Percentiles rank a stretch among this genome's conserved stretches.
These are phyloP conservation scores for Myxozyma melibiosi DNA, from an alignment of 805 yeast species.

Conservation along the genomic window DNA sequence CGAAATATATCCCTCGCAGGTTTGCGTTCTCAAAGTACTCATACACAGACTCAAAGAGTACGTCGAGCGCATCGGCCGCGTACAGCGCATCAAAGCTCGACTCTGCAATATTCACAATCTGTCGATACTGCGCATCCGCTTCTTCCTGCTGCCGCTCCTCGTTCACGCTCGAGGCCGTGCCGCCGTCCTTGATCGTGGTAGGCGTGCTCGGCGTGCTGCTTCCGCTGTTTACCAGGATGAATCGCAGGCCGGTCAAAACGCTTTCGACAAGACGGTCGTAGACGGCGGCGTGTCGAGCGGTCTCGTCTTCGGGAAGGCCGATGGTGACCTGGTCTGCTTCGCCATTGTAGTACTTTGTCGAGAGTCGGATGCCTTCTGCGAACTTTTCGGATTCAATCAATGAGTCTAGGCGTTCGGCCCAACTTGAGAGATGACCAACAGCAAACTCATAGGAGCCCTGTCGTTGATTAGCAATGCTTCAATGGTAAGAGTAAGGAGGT, in stretches of 20 bases:
- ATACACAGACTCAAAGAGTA: slow-evolving; percentile 49
- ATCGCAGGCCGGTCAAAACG: slow-evolving; percentile 54
- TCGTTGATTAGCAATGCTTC: neutral
- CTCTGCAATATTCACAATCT: slow-evolving; percentile 40
- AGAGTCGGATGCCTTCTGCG: slow-evolving; percentile 57
- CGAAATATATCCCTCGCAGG: slow-evolving; percentile 51
- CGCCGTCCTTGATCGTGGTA: neutral
- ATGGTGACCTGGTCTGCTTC: slow-evolving; percentile 52
- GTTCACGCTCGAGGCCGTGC: slow-evolving; percentile 1
- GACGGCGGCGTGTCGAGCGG: slow-evolving; percentile 53
- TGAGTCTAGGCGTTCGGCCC: slow-evolving; percentile 66
- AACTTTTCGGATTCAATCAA: slow-evolving; percentile 54
- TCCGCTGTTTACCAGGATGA: slow-evolving; percentile 43
- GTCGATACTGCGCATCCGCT: slow-evolving; percentile 40
- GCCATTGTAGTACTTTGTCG: slow-evolving; percentile 56
- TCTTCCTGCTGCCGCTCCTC: slow-evolving; percentile 27
- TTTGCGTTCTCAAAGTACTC: slow-evolving; percentile 48
- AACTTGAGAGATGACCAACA: slow-evolving; percentile 62
- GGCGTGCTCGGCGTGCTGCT: slow-evolving; percentile 30
- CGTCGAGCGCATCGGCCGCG: slow-evolving; percentile 44
- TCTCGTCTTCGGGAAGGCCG: slow-evolving; percentile 57
- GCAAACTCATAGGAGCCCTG: slow-evolving; percentile 49
- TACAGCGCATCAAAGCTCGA: slow-evolving; percentile 49
- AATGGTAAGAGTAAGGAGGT: neutral
- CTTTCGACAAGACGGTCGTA: slow-evolving; percentile 58